Evolutionary conservation across 768 basidiomycete genomes (phyloP), one percentile per base, ranked within the genome.

Genomic region (Tricholoma matsutake): DNA sequence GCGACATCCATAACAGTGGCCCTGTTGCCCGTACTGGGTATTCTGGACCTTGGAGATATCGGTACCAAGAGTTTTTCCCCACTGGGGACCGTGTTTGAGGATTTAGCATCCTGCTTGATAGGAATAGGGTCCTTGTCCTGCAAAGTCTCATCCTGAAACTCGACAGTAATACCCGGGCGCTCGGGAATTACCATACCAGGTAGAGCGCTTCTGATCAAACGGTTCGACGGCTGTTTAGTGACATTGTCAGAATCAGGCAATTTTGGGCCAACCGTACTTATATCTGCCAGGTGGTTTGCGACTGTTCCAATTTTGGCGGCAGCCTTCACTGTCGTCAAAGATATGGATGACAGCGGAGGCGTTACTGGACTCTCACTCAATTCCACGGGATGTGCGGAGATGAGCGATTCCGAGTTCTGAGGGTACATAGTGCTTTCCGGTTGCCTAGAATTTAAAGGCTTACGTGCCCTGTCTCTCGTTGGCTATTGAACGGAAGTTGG

Each of bases 1-100:
- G 88, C 89, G 10, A 92, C 83, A 43, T 92, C 89, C 91, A 92
- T 92, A 22, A 86, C 89, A 13, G 85, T 84, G 18, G 87, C 83
- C 61, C 91, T 77, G 56, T 82, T 84, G 14, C 88, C 88, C 5
- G 88, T 83, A 66, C 84, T 89, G 4, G 88, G 84, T 56, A 87
- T 86, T 20, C 88, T 85, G 49, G 74, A 60, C 56, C 78, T 80
- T 3, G 73, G 67, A 5, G 82, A 78, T 1, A 79, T 72, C 3
- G 68, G 63, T 1, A 73, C 63, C 20, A 69, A 39, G 25, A 60
- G 53, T 25, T 56, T 56, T 39, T 62, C 71, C 3, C 7, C 51
- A 14, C 18, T 32, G 4, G 10, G 51, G 6, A 53, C 29, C 7
- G n/a, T 6, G n/a, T 11, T 32, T 32, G n/a, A 1, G 14, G 25